Percentiles rank a stretch among this genome's conserved stretches.
phyloP scores from a whole-genome alignment of 192 early-diverging fungal species.

The Thamnidium elegans region DNA sequence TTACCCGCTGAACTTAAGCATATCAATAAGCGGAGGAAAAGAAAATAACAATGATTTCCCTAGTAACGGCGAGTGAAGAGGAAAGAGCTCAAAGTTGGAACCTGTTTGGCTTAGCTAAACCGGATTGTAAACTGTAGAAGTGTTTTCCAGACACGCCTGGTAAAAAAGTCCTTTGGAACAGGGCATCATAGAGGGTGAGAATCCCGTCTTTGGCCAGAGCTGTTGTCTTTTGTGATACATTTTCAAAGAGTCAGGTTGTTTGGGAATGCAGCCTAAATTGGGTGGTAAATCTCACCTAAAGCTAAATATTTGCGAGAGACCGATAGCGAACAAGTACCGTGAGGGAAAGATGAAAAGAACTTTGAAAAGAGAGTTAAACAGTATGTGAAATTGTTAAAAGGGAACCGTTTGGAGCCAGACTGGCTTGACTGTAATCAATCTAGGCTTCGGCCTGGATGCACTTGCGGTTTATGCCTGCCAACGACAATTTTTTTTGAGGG shows the following conservation, averaged over 20 bases:
- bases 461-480: slow-evolving; percentile 45
- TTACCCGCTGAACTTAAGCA: slow-evolving; percentile 77
- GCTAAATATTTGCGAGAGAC: slow-evolving; percentile 84
- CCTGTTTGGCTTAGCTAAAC: slow-evolving; percentile 42
- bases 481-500: slow-evolving; percentile 54
- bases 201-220: slow-evolving; percentile 53
- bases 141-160: slow-evolving; percentile 39
- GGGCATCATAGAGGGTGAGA: slow-evolving; percentile 74
- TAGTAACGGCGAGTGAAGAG: slow-evolving; percentile 77
- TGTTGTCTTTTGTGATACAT: slow-evolving; percentile 46
- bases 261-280: slow-evolving; percentile 73
- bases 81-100: slow-evolving; percentile 71
- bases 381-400: slow-evolving; percentile 83
- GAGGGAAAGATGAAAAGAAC: slow-evolving; percentile 85
- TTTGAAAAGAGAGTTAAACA: slow-evolving; percentile 83
- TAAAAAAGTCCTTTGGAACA: slow-evolving; percentile 64
- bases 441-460: slow-evolving; percentile 44
- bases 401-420: slow-evolving; percentile 66
- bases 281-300: slow-evolving; percentile 78
- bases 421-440: slow-evolving; percentile 47
- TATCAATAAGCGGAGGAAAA: slow-evolving; percentile 80
- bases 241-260: slow-evolving; percentile 73
- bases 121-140: slow-evolving; percentile 64
- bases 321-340: slow-evolving; percentile 87
- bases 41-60: slow-evolving; percentile 78